These are phyloP conservation scores for Neonectria neomacrospora DNA, from an alignment of 2,329 filamentous ascomycete genomes.

Conservation along the genomic window DNA sequence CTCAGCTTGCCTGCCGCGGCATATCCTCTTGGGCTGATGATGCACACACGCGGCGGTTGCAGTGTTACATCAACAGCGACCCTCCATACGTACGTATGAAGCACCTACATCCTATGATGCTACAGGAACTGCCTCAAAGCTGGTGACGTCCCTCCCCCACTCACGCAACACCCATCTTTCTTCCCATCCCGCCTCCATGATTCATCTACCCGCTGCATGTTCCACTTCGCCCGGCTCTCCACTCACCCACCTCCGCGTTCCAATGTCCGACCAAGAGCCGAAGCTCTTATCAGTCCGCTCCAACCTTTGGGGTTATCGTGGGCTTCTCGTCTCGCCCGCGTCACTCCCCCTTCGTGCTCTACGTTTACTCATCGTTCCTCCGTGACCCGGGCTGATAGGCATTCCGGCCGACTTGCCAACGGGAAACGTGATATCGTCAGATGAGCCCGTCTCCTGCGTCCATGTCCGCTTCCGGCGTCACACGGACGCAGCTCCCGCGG, in stretches of 20 bases:
- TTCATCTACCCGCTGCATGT: slow-evolving; percentile 13
- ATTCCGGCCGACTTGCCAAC: background rate
- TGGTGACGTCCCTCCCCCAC: background rate
- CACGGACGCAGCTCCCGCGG: slow-evolving; percentile 2
- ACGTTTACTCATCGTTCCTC: background rate
- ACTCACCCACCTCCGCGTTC: background rate
- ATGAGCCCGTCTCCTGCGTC: slow-evolving; percentile 9
- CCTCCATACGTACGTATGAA: too few relatives aligned
- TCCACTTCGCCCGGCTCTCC: background rate
- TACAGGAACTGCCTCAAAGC: background rate
- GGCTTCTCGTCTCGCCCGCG: background rate
- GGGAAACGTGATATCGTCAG: slow-evolving; percentile 16
- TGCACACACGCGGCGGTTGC: too few relatives aligned
- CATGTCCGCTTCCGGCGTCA: slow-evolving; percentile 8
- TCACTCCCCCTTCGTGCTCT: background rate
- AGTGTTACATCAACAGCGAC: too few relatives aligned
- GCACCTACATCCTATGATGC: background rate
- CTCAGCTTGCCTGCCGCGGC: slow-evolving; percentile 17
- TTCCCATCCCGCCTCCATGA: background rate
- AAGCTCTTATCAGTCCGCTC: background rate
- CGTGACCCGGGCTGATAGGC: slow-evolving; percentile 5
- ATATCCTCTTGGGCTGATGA: background rate
- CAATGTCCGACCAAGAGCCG: background rate
- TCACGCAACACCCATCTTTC: background rate
- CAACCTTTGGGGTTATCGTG: slow-evolving; percentile 1